Base-by-base conservation (phyloP, 345 rosid species). In the Melastoma malabathricum region DNA sequence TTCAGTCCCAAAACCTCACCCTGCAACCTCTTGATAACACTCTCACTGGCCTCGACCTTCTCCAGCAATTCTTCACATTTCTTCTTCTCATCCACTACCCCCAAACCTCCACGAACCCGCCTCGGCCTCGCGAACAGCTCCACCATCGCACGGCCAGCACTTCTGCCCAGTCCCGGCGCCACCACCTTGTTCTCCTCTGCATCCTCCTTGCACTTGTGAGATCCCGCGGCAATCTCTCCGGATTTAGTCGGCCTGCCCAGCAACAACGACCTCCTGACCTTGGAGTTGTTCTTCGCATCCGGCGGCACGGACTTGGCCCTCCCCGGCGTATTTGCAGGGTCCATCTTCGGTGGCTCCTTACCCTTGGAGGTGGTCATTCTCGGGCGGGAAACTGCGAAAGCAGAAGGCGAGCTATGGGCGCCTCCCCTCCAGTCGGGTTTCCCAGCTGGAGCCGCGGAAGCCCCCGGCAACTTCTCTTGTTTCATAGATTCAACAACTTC, bases 121-220 rank as follows among this genome's bases (percentile, higher is more conserved):
- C 81, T 64, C 10, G 79, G 82, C 69, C 75, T 61, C 31, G 77
- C 67, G 48, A 69, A 69, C 64, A 76, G 88, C 68, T 82, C 89
- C 7, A 56, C 82, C 2, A 58, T 62, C 48, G 61, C 16, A 34
- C 65, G 29, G 74, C 68, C 58, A 73, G 69, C 61, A 63, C 49
- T 46, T 48, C 74, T 67, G 65, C 58, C 51, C 43, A 43, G 51
- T 27, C 50, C 52, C 54, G 62, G 16, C 41, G 48, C 52, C 19
- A n/a, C n/a, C n/a, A n/a, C n/a, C n/a, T 29, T 52, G 51, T 56
- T 64, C 52, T 18, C 59, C 47, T 53, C 63, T 43, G 50, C 62
- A 13, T 53, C 47, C 46, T 51, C 67, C 56, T 63, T 60, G 18
- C 52, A 59, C 67, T 68, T 68, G 43, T 68, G 75, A 53, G 71